These are phyloP conservation scores for Tephrocybe sp. DNA, from an alignment of 768 basidiomycete species.

Conservation along the genomic window DNA sequence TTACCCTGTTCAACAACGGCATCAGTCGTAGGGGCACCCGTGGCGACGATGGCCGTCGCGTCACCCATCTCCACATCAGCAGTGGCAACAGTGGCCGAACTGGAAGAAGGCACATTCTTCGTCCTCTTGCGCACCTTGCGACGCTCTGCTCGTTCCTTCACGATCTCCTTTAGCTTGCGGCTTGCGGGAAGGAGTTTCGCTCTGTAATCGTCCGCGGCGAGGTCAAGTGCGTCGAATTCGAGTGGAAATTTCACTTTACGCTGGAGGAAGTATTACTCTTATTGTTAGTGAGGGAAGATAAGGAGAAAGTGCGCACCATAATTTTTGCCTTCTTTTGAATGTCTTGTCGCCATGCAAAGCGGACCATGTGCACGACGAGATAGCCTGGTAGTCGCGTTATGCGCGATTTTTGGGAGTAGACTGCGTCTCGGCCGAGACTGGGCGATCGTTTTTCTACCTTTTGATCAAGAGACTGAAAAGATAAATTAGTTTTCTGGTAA, in stretches of 20 bases:
- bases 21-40: conserved; percentile 18
- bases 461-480: conserved; percentile 72
- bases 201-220: conserved; percentile 78
- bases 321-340: conserved; percentile 94
- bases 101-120: conserved; percentile 36
- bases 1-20: conserved; percentile 24
- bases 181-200: conserved; percentile 68
- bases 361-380: conserved; percentile 90
- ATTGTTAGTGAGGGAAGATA: too few species aligned
- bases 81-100: conserved; percentile 22
- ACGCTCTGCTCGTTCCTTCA: conserved; percentile 82
- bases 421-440: conserved; percentile 73
- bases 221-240: conserved; percentile 83
- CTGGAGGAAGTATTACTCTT: conserved; percentile 30
- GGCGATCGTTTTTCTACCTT: conserved; percentile 85
- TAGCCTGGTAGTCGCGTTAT: conserved; percentile 82
- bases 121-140: conserved; percentile 78
- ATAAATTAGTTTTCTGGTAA: background rate
- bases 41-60: conserved; percentile 17
- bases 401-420: conserved; percentile 78
- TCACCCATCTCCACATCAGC: conserved; percentile 51
- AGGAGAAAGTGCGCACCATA: conserved; percentile 54
- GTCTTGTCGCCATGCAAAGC: conserved; percentile 93
- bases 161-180: conserved; percentile 70
- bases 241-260: conserved; percentile 90